These are phyloP conservation scores for Exobasidium cylindrosporum DNA, from an alignment of 1,284 basidiomycete genomes.

Conservation along the genomic window DNA sequence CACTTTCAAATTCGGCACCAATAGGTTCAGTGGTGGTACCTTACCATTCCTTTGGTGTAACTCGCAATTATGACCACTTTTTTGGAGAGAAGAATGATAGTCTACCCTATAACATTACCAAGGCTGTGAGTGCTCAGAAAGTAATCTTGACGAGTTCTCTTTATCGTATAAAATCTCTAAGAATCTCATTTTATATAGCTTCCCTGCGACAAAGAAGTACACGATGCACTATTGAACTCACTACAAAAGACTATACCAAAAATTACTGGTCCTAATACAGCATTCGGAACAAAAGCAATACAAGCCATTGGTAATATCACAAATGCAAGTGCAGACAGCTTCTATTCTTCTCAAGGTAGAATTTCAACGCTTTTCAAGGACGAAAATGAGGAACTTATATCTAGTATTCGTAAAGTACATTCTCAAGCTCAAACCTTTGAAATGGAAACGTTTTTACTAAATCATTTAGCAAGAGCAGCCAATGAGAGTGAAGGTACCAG, in stretches of 20 bases:
- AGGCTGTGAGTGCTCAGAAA: slow-evolving; percentile 58
- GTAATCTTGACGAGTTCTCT: too few relatives aligned
- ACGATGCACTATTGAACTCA: slow-evolving; percentile 48
- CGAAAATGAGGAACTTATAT: slow-evolving; percentile 67
- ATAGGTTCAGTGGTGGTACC: slow-evolving; percentile 74
- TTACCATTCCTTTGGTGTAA: slow-evolving; percentile 66
- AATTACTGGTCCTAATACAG: not conserved
- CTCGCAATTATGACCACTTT: slow-evolving; percentile 71
- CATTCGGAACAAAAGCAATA: slow-evolving; percentile 20
- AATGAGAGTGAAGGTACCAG: slow-evolving; percentile 23
- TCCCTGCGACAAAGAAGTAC: slow-evolving; percentile 63
- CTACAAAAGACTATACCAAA: slow-evolving; percentile 22
- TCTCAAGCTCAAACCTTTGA: slow-evolving; percentile 63
- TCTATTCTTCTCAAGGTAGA: slow-evolving; percentile 79
- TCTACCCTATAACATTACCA: slow-evolving; percentile 68
- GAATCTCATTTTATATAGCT: slow-evolving; percentile 53
- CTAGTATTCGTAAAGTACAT: slow-evolving; percentile 59
- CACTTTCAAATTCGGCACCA: slow-evolving; percentile 65
- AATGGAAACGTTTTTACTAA: slow-evolving; percentile 54
- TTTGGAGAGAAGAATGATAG: slow-evolving; percentile 23
- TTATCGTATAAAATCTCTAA: too few relatives aligned
- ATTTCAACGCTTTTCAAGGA: slow-evolving; percentile 72
- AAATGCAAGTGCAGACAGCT: slow-evolving; percentile 53
- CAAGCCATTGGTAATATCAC: slow-evolving; percentile 30
- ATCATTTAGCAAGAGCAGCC: slow-evolving; percentile 39